Evolutionary conservation across 2,329 filamentous ascomycete genomes (phyloP).

Genomic region (Leptographium procerum): DNA sequence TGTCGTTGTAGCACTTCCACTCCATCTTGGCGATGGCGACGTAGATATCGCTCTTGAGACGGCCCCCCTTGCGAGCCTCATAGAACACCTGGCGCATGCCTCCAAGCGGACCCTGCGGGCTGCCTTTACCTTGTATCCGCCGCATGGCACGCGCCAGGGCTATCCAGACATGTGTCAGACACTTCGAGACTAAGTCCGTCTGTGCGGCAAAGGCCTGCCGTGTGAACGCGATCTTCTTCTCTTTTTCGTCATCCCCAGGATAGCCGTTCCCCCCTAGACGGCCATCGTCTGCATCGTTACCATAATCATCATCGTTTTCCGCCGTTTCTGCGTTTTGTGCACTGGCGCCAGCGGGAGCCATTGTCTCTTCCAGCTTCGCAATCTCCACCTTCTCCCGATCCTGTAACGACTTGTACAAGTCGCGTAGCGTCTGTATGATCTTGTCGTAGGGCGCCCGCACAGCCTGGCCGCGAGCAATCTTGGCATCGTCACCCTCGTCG

Average conservation of each 20-base stretch:
- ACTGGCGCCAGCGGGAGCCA: slow-evolving; percentile 14
- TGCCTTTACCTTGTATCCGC: slow-evolving; percentile 79
- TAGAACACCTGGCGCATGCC: slow-evolving; percentile 83
- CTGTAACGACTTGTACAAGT: slow-evolving; percentile 63
- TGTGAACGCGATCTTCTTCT: slow-evolving; percentile 49
- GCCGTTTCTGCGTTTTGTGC: slow-evolving; percentile 11
- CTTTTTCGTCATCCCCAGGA: slow-evolving; percentile 30
- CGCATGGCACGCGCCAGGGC: slow-evolving; percentile 89
- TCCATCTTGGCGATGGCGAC: slow-evolving; percentile 88
- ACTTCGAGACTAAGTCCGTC: slow-evolving; percentile 65
- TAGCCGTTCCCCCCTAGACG: slow-evolving; percentile 38
- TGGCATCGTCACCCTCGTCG: slow-evolving; percentile 64
- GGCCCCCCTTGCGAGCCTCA: slow-evolving; percentile 76
- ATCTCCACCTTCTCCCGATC: slow-evolving; percentile 49
- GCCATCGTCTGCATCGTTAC: slow-evolving; percentile 18
- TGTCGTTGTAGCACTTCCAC: slow-evolving; percentile 90
- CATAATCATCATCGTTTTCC: slow-evolving; percentile 20
- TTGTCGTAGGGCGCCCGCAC: slow-evolving; percentile 77
- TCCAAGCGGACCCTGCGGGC: slow-evolving; percentile 38
- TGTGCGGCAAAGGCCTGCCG: slow-evolving; percentile 61
- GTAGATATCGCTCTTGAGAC: slow-evolving; percentile 89
- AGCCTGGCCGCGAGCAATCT: slow-evolving; percentile 64
- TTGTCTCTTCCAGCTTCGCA: slow-evolving; percentile 42
- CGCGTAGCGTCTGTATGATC: slow-evolving; percentile 79
- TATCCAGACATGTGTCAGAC: slow-evolving; percentile 90